These are phyloP conservation scores for Epichloe amarillans DNA, from an alignment of 2,329 filamentous ascomycete genomes.

Conservation along the genomic window DNA sequence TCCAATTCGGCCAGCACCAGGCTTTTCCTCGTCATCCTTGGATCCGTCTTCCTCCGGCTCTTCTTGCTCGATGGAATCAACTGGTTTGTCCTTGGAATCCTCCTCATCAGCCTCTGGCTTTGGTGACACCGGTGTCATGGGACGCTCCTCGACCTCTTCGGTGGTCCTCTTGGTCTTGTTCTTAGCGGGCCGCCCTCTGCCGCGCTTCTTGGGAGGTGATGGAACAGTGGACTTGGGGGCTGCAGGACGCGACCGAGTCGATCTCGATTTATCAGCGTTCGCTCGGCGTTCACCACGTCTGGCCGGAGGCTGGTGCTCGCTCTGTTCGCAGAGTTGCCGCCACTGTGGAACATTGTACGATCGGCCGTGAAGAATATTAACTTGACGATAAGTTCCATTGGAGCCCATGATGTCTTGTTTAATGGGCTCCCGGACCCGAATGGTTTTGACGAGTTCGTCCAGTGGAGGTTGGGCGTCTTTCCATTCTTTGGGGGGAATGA, in stretches of 20 bases:
- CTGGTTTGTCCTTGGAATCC: slow-evolving; percentile 19
- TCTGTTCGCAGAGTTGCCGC: slow-evolving; percentile 85
- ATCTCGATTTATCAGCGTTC: slow-evolving; percentile 39
- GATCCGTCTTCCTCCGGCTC: slow-evolving; percentile 27
- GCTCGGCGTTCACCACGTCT: slow-evolving; percentile 69
- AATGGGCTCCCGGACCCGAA: slow-evolving; percentile 92
- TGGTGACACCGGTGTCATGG: slow-evolving; percentile 46
- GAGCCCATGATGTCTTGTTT: slow-evolving; percentile 97
- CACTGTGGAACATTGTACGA: slow-evolving; percentile 96
- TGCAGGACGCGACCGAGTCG: slow-evolving; percentile 26
- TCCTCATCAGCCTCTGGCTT: slow-evolving; percentile 23
- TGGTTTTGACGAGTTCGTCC: slow-evolving; percentile 76
- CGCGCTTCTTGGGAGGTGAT: slow-evolving; percentile 25
- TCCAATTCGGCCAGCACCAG: slow-evolving; percentile 17
- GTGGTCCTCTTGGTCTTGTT: slow-evolving; percentile 25
- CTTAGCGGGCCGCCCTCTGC: slow-evolving; percentile 26
- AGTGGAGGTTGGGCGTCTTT: slow-evolving; percentile 65
- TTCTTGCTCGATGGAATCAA: slow-evolving; percentile 34
- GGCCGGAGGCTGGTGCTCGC: slow-evolving; percentile 89
- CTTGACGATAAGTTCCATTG: slow-evolving; percentile 89
- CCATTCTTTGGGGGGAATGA: slow-evolving; percentile 91
- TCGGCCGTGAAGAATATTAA: slow-evolving; percentile 90
- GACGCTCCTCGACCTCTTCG: slow-evolving; percentile 34
- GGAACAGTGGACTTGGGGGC: slow-evolving; percentile 18
- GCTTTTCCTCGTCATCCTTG: slow-evolving; percentile 31